Base-by-base conservation (phyloP, 208 protist species). In the Acanthamoeba sp. region DNA sequence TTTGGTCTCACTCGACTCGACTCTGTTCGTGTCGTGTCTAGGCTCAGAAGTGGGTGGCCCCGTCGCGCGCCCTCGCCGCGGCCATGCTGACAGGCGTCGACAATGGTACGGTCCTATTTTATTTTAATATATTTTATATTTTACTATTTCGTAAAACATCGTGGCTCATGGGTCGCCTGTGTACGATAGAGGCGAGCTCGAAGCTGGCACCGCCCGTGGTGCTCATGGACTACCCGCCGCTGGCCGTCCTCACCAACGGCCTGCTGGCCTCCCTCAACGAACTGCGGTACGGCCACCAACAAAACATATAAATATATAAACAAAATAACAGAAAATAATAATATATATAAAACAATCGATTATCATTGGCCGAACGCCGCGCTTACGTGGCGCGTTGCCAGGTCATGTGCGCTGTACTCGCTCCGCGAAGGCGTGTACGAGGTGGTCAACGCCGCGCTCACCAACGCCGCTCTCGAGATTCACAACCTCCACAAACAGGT, bases 251-350 rank as follows among this genome's bases (percentile, higher is more conserved):
- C 24, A 42, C 55, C 36, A 95, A 95, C 42, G 82, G 42, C 27
- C 71, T 82, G 27, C 40, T 76, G 12, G 88, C 84, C 18, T 91
- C 94, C 16, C 84, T 91, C 59, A 95, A 95, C 66, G 78, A 95
- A 29, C 94, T 95, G 55, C 66, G 94, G 48, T 76, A 36, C 66
- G 14, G n/a, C n/a, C n/a, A n/a, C n/a, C n/a, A n/a, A n/a, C n/a
- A n/a, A n/a, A n/a, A n/a, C n/a, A n/a, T n/a, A n/a, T n/a, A n/a
- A n/a, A n/a, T n/a, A n/a, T n/a, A n/a, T n/a, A n/a, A n/a, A n/a
- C n/a, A n/a, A n/a, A n/a, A n/a, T n/a, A n/a, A n/a, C n/a, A n/a
- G n/a, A n/a, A n/a, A n/a, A n/a, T n/a, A n/a, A n/a, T n/a, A n/a
- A n/a, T n/a, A n/a, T n/a, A n/a, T n/a, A n/a, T n/a, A n/a, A n/a